phyloP scores from a whole-genome alignment of 108 stramenopile genomes.

The Bacterosira constricta region DNA sequence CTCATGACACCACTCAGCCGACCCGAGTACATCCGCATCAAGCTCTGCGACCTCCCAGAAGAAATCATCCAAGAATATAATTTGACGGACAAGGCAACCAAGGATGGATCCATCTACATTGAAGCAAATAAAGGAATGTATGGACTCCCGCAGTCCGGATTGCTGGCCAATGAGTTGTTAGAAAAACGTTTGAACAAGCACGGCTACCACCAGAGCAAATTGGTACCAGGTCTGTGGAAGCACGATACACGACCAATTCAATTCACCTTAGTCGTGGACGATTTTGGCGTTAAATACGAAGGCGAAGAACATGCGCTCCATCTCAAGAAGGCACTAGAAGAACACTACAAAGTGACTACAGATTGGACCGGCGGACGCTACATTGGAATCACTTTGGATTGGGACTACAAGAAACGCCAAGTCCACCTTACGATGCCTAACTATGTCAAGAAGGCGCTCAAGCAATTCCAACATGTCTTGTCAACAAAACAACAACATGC shows the following conservation, averaged over 20 bases:
- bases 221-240: not conserved
- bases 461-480: not conserved
- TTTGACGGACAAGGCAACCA: not conserved
- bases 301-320: not conserved
- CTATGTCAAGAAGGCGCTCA: not conserved
- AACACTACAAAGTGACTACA: not conserved
- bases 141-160: constrained; percentile 48
- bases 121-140: constrained; percentile 40
- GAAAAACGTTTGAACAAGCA: not conserved
- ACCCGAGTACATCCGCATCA: not conserved
- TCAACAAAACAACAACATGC: not conserved
- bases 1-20: not conserved
- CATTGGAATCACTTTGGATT: not conserved
- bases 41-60: no score
- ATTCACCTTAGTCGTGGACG: constrained; percentile 9
- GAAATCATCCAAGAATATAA: constrained; percentile 46
- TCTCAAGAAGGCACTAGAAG: not conserved
- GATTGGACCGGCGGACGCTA: not conserved
- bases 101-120: not conserved
- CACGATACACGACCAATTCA: not conserved
- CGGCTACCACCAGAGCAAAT: constrained; percentile 7
- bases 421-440: not conserved
- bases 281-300: constrained; percentile 13
- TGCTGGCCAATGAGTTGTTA: constrained; percentile 42
- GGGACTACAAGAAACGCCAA: not conserved